Conservation (phyloP, 2,329 filamentous ascomycete genomes). For the Ophiostoma populinum region DNA sequence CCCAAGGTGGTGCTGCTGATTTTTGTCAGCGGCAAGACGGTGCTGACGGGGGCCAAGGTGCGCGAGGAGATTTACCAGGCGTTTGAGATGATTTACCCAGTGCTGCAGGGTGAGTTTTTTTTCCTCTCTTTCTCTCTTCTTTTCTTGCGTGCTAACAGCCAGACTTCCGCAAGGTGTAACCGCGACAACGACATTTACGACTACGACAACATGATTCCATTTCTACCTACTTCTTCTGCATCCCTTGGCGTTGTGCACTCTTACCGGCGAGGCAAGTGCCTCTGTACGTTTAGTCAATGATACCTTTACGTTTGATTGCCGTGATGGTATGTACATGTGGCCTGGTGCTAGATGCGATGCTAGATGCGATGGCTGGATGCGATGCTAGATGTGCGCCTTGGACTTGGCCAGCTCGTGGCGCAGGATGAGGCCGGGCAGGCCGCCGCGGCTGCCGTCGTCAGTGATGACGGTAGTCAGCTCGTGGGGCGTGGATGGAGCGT, state of each 20-base stretch:
- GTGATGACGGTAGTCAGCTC: slow-evolving; percentile 26
- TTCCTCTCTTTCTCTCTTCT: slow-evolving; percentile 1
- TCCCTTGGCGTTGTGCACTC: not conserved
- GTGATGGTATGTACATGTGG: not conserved
- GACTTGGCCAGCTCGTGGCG: slow-evolving; percentile 24
- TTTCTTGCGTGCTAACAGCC: slow-evolving; percentile 4
- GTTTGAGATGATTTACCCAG: slow-evolving; percentile 94
- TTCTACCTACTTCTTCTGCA: not conserved
- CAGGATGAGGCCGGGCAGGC: slow-evolving; percentile 27
- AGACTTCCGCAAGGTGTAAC: slow-evolving; percentile 43
- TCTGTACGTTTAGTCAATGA: too few relatives aligned
- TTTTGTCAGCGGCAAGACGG: slow-evolving; percentile 96
- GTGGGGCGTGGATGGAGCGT: slow-evolving; percentile 15
- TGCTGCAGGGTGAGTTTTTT: slow-evolving; percentile 51
- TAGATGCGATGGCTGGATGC: not conserved
- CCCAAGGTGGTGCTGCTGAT: slow-evolving; percentile 97
- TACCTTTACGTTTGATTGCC: too few relatives aligned
- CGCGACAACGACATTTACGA: not conserved
- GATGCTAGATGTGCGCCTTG: slow-evolving; percentile 9
- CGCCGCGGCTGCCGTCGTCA: slow-evolving; percentile 36
- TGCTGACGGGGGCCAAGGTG: slow-evolving; percentile 92
- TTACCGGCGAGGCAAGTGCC: too few relatives aligned
- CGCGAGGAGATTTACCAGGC: slow-evolving; percentile 96
- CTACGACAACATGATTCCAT: not conserved
- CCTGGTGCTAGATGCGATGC: not conserved